Evolutionary conservation across 2,329 filamentous ascomycete genomes (phyloP).

Genomic region (Fusarium drepaniforme): DNA sequence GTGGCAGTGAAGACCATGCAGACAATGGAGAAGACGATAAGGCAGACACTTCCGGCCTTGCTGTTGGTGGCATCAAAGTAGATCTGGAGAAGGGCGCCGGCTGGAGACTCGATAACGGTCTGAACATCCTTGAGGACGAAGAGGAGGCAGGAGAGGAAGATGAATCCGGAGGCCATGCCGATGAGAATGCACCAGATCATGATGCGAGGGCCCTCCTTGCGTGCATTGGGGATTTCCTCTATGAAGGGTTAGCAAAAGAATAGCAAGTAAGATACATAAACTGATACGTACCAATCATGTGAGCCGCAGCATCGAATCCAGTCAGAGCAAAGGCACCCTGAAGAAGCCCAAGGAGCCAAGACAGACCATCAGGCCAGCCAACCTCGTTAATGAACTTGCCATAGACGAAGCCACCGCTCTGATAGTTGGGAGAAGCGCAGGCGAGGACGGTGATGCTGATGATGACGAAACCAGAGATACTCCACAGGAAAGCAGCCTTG

Average conservation of each 20-base stretch:
- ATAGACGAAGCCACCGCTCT: conserved; percentile 74
- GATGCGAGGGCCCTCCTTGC: conserved; percentile 71
- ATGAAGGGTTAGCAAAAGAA: background rate
- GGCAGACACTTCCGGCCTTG: conserved; percentile 71
- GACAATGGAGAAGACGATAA: conserved; percentile 75
- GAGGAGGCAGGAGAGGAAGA: conserved; percentile 73
- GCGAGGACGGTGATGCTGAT: conserved; percentile 78
- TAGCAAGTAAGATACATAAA: background rate
- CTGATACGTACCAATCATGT: conserved; percentile 47
- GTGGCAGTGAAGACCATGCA: conserved; percentile 75
- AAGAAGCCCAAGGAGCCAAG: conserved; percentile 67
- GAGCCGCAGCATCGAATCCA: conserved; percentile 61
- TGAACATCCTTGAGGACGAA: conserved; percentile 73
- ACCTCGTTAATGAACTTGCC: conserved; percentile 75
- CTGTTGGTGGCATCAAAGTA: conserved; percentile 73
- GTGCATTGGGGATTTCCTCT: conserved; percentile 69
- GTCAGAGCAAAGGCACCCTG: conserved; percentile 64
- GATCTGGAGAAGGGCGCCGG: conserved; percentile 72
- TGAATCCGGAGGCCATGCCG: conserved; percentile 69
- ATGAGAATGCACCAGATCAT: conserved; percentile 76
- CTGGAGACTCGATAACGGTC: conserved; percentile 65
- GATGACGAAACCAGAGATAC: conserved; percentile 74
- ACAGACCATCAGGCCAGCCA: conserved; percentile 76
- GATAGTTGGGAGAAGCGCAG: conserved; percentile 74
- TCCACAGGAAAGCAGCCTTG: conserved; percentile 79